phyloP scores from a whole-genome alignment of 139 green algal species.

The Chlorella sp. region DNA sequence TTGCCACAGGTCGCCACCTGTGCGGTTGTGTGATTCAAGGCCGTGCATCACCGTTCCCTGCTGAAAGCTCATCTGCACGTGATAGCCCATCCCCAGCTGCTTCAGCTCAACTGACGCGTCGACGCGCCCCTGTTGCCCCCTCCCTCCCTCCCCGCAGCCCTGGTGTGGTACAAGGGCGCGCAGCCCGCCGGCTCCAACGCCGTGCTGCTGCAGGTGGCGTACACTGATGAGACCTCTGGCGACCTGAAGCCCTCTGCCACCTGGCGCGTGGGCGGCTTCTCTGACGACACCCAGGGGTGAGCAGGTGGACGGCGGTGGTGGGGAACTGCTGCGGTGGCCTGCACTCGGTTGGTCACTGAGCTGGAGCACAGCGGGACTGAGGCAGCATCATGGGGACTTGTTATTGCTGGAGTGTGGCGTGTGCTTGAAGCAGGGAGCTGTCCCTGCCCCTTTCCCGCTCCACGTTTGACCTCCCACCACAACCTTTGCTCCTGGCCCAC shows the following conservation, averaged over 20 bases:
- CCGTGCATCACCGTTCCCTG: neutral
- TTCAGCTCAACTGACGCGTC: neutral
- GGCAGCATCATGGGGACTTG: too few species aligned
- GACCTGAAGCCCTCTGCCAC: neutral
- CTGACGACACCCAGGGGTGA: conserved; percentile 1
- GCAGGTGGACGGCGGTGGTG: neutral
- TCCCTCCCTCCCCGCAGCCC: neutral
- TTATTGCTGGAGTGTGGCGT: neutral
- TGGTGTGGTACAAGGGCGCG: neutral
- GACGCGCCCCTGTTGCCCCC: neutral
- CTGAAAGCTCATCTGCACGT: too few species aligned
- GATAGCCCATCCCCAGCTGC: too few species aligned
- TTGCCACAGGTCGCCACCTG: neutral
- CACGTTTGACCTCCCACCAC: neutral
- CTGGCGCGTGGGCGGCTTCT: conserved; percentile 11
- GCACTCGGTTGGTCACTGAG: too few species aligned
- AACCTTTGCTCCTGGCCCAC: too few species aligned
- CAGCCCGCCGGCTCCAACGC: neutral
- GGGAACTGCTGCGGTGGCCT: neutral
- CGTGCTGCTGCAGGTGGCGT: conserved; percentile 13
- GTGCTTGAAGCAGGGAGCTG: neutral
- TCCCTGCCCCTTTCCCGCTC: neutral
- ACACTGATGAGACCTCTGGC: neutral
- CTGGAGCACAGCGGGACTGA: too few species aligned
- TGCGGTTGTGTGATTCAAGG: neutral